A percentile compares a stretch with the other conserved stretches of the same genome.
Evolutionary conservation across 2,329 filamentous ascomycete species (phyloP).

Genomic region (Colletotrichum simmondsii): DNA sequence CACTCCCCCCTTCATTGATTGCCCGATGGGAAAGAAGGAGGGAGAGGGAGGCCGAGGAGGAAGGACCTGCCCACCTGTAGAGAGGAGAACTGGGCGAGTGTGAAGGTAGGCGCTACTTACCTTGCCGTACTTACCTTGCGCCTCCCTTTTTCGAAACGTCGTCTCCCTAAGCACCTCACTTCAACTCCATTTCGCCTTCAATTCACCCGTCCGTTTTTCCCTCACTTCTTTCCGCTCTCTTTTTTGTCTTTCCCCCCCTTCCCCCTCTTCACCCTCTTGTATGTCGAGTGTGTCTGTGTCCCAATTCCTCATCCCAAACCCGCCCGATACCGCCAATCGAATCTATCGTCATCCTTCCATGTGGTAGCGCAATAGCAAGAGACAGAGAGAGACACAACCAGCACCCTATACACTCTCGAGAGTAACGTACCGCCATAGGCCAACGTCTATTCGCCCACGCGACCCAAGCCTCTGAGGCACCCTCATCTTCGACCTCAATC

Average conservation of each 20-base stretch:
- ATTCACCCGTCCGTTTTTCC: conserved; percentile 4
- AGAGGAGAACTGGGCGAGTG: not conserved
- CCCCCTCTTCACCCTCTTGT: not conserved
- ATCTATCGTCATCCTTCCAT: conserved; percentile 14
- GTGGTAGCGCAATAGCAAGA: conserved; percentile 2
- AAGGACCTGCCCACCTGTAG: too few relatives aligned
- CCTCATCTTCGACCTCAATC: conserved; percentile 13
- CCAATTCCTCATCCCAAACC: not conserved
- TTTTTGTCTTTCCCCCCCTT: not conserved
- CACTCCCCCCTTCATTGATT: conserved; percentile 22
- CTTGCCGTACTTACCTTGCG: conserved; percentile 7
- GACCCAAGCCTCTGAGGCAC: conserved; percentile 23
- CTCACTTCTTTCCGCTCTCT: not conserved
- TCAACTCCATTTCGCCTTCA: conserved; percentile 10
- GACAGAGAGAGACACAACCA: not conserved
- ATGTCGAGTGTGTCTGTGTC: not conserved
- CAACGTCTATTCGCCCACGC: conserved; percentile 9
- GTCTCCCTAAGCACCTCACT: conserved; percentile 3
- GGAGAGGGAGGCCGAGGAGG: not conserved
- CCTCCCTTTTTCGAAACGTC: conserved; percentile 29
- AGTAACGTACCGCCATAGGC: not conserved
- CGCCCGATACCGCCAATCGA: conserved; percentile 5
- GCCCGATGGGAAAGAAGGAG: not conserved
- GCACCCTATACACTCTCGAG: too few relatives aligned
- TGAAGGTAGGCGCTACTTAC: not conserved